phyloP scores from a whole-genome alignment of 1,139 yeast genomes.

The Debaryomyces coudertii region DNA sequence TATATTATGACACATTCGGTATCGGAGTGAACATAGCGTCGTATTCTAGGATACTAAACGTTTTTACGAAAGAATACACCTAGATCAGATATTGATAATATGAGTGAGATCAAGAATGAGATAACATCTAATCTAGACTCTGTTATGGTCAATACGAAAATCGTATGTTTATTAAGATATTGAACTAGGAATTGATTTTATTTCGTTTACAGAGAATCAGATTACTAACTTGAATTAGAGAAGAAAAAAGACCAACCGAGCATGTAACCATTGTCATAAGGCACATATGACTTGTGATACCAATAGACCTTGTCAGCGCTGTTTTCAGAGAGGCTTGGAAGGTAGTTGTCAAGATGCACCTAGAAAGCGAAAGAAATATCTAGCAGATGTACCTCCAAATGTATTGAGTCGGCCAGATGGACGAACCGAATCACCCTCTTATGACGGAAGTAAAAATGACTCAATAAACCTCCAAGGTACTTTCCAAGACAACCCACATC shows the following conservation, averaged over 20 bases:
- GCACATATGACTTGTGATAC: conserved; percentile 89
- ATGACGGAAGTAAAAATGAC: not conserved
- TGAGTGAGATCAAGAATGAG: conserved; percentile 6
- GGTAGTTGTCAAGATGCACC: conserved; percentile 89
- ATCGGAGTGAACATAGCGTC: conserved; percentile 9
- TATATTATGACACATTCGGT: conserved; percentile 3
- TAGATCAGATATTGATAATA: not conserved
- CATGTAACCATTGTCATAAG: conserved; percentile 84
- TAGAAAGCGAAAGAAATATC: conserved; percentile 79
- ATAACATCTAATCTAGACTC: not conserved
- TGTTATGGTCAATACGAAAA: conserved; percentile 7
- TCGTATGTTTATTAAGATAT: conserved; percentile 13
- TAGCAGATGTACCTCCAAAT: conserved; percentile 55
- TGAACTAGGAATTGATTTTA: not conserved
- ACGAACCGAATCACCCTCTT: conserved; percentile 1
- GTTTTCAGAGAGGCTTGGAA: conserved; percentile 69
- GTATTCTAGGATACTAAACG: not conserved
- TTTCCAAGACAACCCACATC: conserved; percentile 13
- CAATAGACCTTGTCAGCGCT: conserved; percentile 78
- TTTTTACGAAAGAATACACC: not conserved
- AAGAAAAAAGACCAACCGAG: conserved; percentile 69
- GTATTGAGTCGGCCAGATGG: conserved; percentile 12
- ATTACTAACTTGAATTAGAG: conserved; percentile 26
- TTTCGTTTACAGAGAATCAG: not conserved
- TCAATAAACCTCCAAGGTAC: conserved; percentile 4